Evolutionary conservation across 2,329 filamentous ascomycete genomes (phyloP).

Genomic region (Scopulariopsis brevicaulis): DNA sequence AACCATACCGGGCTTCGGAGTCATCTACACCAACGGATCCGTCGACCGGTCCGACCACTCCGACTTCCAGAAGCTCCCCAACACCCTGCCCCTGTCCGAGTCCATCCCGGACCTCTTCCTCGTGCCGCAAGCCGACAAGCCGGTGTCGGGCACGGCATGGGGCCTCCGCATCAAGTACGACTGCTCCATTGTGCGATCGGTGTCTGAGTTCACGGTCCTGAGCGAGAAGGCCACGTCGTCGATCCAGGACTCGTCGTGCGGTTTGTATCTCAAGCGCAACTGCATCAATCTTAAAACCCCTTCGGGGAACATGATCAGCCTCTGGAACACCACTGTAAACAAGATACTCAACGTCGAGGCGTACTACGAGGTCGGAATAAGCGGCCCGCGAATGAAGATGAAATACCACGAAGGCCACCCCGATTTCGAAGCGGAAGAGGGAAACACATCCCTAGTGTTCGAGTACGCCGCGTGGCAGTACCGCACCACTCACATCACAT

Average conservation of each 20-base stretch:
- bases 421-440: not conserved
- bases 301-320: not conserved
- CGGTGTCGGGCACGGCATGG: constrained; percentile 7
- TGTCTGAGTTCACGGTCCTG: constrained; percentile 8
- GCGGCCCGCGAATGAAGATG: not conserved
- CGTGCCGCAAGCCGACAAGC: constrained; percentile 6
- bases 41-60: constrained; percentile 1
- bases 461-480: constrained; percentile 8
- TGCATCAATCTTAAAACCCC: not conserved
- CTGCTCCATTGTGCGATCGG: constrained; percentile 4
- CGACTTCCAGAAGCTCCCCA: constrained; percentile 1
- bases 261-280: not conserved
- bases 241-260: not conserved
- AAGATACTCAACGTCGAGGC: not conserved
- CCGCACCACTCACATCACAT: not conserved
- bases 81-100: constrained; percentile 3
- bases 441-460: not conserved
- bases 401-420: not conserved
- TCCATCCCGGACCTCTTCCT: constrained; percentile 8
- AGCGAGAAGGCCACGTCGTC: constrained; percentile 3
- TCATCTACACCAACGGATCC: constrained; percentile 5
- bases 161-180: constrained; percentile 7
- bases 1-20: constrained; percentile 6
- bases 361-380: not conserved
- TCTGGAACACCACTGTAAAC: not conserved